Evolutionary conservation across 768 basidiomycete species (phyloP).

Genomic region (Termitomyces sp.): DNA sequence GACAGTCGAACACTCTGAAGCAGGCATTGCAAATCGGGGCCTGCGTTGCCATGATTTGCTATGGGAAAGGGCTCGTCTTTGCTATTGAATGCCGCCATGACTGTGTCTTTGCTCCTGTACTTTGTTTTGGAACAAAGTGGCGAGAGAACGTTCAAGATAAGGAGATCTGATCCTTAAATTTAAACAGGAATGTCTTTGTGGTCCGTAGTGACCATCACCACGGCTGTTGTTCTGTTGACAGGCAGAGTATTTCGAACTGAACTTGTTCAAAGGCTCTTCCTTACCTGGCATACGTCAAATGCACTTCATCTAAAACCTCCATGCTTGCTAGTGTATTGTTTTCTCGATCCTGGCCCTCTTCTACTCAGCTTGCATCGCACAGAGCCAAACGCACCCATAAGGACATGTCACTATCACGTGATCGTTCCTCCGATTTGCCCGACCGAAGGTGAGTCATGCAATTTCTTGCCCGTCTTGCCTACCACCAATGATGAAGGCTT

Average conservation of each 20-base stretch:
- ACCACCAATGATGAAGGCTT: background rate
- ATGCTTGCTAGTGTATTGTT: background rate
- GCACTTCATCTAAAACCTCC: background rate
- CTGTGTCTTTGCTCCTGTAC: background rate
- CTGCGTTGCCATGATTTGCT: background rate
- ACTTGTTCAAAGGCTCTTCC: background rate
- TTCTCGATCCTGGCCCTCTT: background rate
- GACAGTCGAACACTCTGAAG: background rate
- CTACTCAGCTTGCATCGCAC: too few relatives aligned
- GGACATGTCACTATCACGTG: background rate
- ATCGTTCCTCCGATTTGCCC: too few relatives aligned
- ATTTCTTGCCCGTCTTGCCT: background rate
- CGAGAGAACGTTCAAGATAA: background rate
- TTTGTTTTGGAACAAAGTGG: background rate
- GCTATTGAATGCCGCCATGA: background rate
- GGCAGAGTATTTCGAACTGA: background rate
- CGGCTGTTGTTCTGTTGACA: background rate
- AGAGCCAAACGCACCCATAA: too few relatives aligned
- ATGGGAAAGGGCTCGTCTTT: background rate
- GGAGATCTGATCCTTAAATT: background rate
- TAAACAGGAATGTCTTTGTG: background rate
- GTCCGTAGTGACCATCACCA: too few relatives aligned
- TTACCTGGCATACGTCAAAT: background rate
- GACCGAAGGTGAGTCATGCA: background rate
- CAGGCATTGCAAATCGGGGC: too few relatives aligned